phyloP scores from a whole-genome alignment of 345 rosid species.

The Heritiera fomes region DNA sequence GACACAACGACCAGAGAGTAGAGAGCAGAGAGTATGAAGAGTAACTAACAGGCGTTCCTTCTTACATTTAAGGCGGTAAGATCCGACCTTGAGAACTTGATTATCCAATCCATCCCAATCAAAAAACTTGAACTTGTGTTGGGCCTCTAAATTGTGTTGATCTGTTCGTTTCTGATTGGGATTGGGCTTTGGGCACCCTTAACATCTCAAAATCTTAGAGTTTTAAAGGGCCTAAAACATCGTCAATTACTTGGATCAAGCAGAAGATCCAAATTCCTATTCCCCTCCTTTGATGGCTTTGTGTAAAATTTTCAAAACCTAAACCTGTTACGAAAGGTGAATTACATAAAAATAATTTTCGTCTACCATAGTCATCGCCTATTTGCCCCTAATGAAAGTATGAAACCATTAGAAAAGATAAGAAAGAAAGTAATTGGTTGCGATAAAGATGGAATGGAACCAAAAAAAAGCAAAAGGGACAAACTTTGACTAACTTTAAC shows the following conservation, averaged over 20 bases:
- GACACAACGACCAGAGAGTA: neutral
- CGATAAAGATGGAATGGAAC: neutral
- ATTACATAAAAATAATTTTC: no score
- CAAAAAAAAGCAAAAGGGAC: no score
- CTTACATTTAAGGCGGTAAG: neutral
- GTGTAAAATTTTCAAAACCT: no score
- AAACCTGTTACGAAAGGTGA: neutral
- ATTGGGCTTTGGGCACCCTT: neutral
- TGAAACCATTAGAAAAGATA: neutral
- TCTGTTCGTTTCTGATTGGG: neutral
- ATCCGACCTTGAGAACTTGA: neutral
- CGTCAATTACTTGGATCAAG: no score
- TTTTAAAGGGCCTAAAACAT: no score
- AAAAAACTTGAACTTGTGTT: neutral
- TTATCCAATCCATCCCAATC: neutral
- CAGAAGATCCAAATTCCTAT: no score
- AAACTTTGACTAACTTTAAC: slow-evolving; percentile 18
- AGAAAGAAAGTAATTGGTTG: neutral
- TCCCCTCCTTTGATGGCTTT: no score
- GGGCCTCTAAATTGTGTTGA: neutral
- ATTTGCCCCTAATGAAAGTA: no score
- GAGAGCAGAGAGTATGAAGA: no score
- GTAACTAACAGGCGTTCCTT: no score
- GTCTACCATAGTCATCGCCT: neutral
- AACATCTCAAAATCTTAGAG: neutral